Conservation (phyloP, 2,329 filamentous ascomycete genomes). For the Pseudocercospora pini-densiflorae region DNA sequence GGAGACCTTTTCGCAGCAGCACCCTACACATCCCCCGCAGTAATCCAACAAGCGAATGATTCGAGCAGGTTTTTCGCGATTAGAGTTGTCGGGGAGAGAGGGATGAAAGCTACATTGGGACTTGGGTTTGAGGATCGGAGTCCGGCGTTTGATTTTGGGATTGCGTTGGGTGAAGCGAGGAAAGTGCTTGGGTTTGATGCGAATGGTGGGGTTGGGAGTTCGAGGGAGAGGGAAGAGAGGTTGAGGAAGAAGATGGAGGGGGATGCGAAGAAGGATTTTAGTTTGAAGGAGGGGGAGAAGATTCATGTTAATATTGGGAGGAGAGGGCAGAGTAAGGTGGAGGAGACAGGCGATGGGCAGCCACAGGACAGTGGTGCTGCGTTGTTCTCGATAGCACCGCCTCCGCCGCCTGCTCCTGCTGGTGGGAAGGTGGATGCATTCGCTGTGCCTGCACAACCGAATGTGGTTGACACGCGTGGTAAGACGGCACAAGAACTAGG, state of each 20-base stretch:
- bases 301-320: slow-evolving; percentile 74
- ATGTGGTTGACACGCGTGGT: slow-evolving; percentile 36
- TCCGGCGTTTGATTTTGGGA: slow-evolving; percentile 84
- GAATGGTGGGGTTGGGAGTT: slow-evolving; percentile 45
- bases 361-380: slow-evolving; percentile 47
- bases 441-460: slow-evolving; percentile 69
- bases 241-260: slow-evolving; percentile 45
- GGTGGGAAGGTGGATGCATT: slow-evolving; percentile 53
- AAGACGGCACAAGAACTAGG: slow-evolving; percentile 65
- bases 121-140: slow-evolving; percentile 86
- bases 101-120: slow-evolving; percentile 78
- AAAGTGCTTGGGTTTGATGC: slow-evolving; percentile 69
- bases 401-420: slow-evolving; percentile 66
- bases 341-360: slow-evolving; percentile 44
- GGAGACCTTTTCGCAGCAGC: slow-evolving; percentile 83
- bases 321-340: slow-evolving; percentile 45
- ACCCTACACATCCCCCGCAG: slow-evolving; percentile 69
- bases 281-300: slow-evolving; percentile 86
- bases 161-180: slow-evolving; percentile 77
- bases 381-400: slow-evolving; percentile 76
- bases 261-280: slow-evolving; percentile 73
- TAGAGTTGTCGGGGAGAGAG: slow-evolving; percentile 74
- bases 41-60: slow-evolving; percentile 79
- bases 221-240: slow-evolving; percentile 28
- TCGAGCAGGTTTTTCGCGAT: slow-evolving; percentile 84